Evolutionary conservation across 805 yeast species (phyloP), one percentile per base, ranked within the genome.

Genomic region (Myxozyma kluyveri): DNA sequence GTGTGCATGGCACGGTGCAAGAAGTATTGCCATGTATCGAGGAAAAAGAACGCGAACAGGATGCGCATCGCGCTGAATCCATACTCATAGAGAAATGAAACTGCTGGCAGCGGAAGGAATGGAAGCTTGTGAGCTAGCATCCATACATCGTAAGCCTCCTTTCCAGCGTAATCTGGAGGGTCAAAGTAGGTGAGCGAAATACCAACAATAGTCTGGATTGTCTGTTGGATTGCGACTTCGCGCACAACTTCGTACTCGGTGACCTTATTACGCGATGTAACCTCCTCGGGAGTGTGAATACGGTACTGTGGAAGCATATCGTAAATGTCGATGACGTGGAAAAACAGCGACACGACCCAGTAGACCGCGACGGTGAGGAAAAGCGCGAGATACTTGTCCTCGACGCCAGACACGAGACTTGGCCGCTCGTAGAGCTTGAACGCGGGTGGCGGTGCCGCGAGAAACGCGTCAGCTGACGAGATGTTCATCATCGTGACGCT

Each of bases 21-120:
- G 75, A 82, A 81, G 69, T 86, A 93, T 72, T 93, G 99, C 99
- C 99, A 93, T 2, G 96, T 78, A 68, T 93, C 99, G 62, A 93
- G 78, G 57, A 93, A 72, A 46, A 81, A 65, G 64, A 89, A 83
- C 2, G 95, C 96, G 27, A 75, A 42, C 12, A 71, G 44, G 29
- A 88, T 68, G 60, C 81, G 82, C n/a, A 79, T 24, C 1, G 71
- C 40, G 0, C 96, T 82, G 61, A 81, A 65, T 3, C 85, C 87
- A 62, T 81, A 81, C 73, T 77, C 75, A 69, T 87, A 88, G 21
- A 75, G 63, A 43, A 74, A 66, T 59, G 75, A 77, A 26, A 86
- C 73, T 7, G 72, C 60, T 17, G 65, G 60, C 55, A 77, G 73
- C 12, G 89, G 85, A 1, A 80, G 53, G 29, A 63, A 63, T 6